phyloP scores from a whole-genome alignment of 306 rosid species.

The Ziziphus jujuba region DNA sequence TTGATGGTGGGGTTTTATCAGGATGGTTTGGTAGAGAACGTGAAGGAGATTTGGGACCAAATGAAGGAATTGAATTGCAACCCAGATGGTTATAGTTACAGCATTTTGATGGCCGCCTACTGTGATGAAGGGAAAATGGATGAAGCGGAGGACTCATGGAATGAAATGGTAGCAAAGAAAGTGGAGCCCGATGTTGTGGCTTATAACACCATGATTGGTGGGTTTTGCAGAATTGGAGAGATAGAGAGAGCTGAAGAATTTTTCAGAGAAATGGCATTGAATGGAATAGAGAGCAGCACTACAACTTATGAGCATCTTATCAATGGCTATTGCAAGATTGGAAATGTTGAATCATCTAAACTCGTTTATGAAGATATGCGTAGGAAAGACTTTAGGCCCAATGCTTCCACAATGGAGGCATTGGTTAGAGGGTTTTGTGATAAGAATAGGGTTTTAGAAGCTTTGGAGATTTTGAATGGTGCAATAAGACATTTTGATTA shows the following conservation, averaged over 20 bases:
- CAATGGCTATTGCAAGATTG: slow-evolving; percentile 50
- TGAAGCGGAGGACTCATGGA: slow-evolving; percentile 60
- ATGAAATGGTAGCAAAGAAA: slow-evolving; percentile 46
- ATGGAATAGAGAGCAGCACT: slow-evolving; percentile 50
- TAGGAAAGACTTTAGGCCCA: slow-evolving; percentile 55
- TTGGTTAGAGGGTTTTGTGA: slow-evolving; percentile 45
- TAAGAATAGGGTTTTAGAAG: slow-evolving; percentile 52
- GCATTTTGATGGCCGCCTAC: slow-evolving; percentile 57
- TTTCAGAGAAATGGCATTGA: slow-evolving; percentile 61
- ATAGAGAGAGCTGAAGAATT: slow-evolving; percentile 61
- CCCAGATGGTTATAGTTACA: slow-evolving; percentile 59
- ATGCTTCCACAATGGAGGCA: slow-evolving; percentile 42
- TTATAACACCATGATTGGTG: slow-evolving; percentile 77
- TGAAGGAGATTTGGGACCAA: slow-evolving; percentile 63
- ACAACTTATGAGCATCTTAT: slow-evolving; percentile 66
- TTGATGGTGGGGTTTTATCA: slow-evolving; percentile 67
- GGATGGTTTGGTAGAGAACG: slow-evolving; percentile 45
- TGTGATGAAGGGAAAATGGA: slow-evolving; percentile 57
- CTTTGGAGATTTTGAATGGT: slow-evolving; percentile 41
- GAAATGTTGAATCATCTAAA: slow-evolving; percentile 55
- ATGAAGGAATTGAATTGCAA: slow-evolving; percentile 35
- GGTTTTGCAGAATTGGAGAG: slow-evolving; percentile 66
- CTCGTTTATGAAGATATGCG: slow-evolving; percentile 68
- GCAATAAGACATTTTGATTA: slow-evolving; percentile 40
- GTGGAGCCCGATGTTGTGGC: slow-evolving; percentile 59